Base-by-base conservation (phyloP, 176 grass and related monocot species). In the Zoysia pacifica region DNA sequence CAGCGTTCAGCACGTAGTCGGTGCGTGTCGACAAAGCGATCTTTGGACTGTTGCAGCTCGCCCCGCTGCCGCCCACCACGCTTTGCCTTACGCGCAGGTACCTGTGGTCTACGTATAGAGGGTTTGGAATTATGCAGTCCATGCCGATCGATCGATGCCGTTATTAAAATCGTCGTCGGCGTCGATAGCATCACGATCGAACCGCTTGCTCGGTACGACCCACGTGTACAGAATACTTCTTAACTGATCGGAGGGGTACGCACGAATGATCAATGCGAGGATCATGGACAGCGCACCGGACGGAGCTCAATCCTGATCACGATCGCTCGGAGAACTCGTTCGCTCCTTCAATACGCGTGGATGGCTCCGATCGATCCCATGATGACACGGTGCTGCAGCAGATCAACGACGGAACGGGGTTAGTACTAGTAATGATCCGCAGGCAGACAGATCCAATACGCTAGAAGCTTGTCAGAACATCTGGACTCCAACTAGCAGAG, bases 221-320 rank as follows among this genome's bases (percentile, higher is more conserved):
- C 36, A 64, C 65, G 55, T 63, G 80, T 74, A 74, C 59, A 15
- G 38, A 12, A 2, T 61, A 35, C 47, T 55, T 13, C 4, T 65
- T 73, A 55, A 38, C 5, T 47, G 14, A 14, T 62, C 39, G 18
- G 43, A 46, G 78, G 70, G 38, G 79, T 59, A 59, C 56, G 56
- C 49, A 71, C 68, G 55, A 74, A 80, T 74, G 84, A 28, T 28
- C 28, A 28, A 28, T 14, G 52, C 69, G 72, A 16, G 70, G 50
- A 49, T 69, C 67, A 74, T 80, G 69, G 8, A 55, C 41, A 60
- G 48, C n/a, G 0, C 19, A 48, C 10, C 14, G 52, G 52, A 6
- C 44, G 39, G 50, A 49, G 72, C 1, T 65, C 62, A 68, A 71
- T 69, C 77, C 76, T 76, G 63, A 42, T 42, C 28, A 82, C 28